Evolutionary conservation across 345 rosid genomes (phyloP), one percentile per base, ranked within the genome.

Genomic region (Salix purpurea): DNA sequence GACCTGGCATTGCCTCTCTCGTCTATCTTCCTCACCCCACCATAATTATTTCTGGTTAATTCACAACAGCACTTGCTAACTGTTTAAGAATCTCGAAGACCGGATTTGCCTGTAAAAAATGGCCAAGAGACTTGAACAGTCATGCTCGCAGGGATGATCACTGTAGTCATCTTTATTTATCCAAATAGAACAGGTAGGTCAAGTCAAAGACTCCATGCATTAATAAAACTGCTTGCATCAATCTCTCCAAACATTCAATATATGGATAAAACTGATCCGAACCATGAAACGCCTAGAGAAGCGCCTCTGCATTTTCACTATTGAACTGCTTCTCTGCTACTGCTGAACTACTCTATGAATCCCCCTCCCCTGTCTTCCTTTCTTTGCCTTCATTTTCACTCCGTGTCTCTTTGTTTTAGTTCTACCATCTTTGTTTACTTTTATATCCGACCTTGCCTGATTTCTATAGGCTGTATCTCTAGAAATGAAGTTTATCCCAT

Each of bases 301-400:
- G 46, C 32, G 77, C 42, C 61, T 46, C 77, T 73, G 32, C 44
- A 5, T 71, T 24, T 23, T 46, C 73, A 52, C 74, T 71, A 5
- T 71, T 54, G n/a, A 58, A 0, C 28, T 18, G n/a, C 16, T 54
- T 54, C 65, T 52, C 46, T 71, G 42, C 58, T 18, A 11, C n/a
- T 16, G 21, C 14, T 10, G 5, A 34, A 34, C 37, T 34, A 58
- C 23, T 19, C 67, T 73, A 7, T 37, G 61, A 11, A 60, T 73
- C 36, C 26, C 1, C 2, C 62, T 1, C 1, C 13, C 24, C 26
- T 65, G 19, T 32, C 61, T 24, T 65, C 24, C 50, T 18, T 46
- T 66, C 26, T 5, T 66, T 36, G 36, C 30, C 72, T 76, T 76
- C 23, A 9, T 4, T 21, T 69, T 61, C 66, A 19, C 34, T 4